Evolutionary conservation across 805 yeast genomes (phyloP), one percentile per base, ranked within the genome.

Genomic region (Hanseniaspora taiwanica): DNA sequence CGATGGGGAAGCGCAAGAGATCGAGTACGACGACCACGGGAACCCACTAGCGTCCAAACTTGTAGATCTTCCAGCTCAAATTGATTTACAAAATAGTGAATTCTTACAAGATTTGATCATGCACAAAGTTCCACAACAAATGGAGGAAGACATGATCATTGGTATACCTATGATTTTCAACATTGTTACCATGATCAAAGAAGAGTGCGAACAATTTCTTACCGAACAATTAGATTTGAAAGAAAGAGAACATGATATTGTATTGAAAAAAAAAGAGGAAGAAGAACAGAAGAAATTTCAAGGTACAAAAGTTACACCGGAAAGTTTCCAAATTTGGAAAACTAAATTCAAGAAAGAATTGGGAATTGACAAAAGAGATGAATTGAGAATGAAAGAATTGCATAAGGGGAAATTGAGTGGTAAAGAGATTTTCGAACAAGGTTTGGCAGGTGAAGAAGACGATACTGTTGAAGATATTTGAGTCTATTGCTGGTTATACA

Each of bases 141-240:
- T 59, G 71, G 47, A 62, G 56, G 40, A 72, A 2, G 78, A 77
- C 44, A 76, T 81, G 53, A 79, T 83, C 52, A 44, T 87, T 1
- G 98, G 98, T 1, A 80, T 89, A 71, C 94, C 96, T n/a, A 78
- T 86, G 48, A 71, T 89, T 5, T 91, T 87, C 60, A 74, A 95
- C 1, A 57, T 89, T 35, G 72, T 82, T 0, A 75, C 93, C 1
- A 65, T 75, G 7, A 66, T 86, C 40, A 89, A 89, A 52, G 97
- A 89, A 38, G 71, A 71, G 43, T 89, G 84, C 12, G 98, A 91
- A 51, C 60, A 59, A 19, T 52, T 74, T 46, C 82, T 84, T 52
- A 72, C 68, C 21, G 60, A 65, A n/a, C 77, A 78, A 47, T 64
- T 81, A 36, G 63, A 65, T 13, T 51, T 47, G 5, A 66, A 63